Evolutionary conservation across 208 protist genomes (phyloP).

Genomic region (Strigomonas galati): DNA sequence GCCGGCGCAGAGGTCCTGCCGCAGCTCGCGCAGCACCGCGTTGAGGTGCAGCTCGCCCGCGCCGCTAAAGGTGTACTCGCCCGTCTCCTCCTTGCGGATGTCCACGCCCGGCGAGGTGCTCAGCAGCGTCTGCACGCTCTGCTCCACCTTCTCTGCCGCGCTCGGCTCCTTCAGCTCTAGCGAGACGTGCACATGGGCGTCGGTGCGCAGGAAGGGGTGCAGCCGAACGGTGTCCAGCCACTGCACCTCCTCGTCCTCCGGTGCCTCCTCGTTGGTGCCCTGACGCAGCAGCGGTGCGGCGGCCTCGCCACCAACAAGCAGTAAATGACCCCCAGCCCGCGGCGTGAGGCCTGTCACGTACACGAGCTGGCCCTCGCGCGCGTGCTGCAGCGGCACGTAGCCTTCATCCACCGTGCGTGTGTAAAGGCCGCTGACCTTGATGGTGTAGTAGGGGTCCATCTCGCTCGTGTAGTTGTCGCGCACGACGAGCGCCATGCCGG

Average conservation of each 20-base stretch:
- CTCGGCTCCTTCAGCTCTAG: slow-evolving; percentile 96
- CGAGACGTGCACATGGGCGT: slow-evolving; percentile 89
- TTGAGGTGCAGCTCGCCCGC: slow-evolving; percentile 99
- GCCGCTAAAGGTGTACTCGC: slow-evolving; percentile 97
- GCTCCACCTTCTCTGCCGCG: slow-evolving; percentile 93
- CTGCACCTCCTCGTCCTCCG: slow-evolving; percentile 11
- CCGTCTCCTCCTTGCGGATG: slow-evolving; percentile 96
- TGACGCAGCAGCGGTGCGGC: slow-evolving; percentile 24
- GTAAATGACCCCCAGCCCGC: slow-evolving; percentile 48
- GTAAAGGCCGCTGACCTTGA: slow-evolving; percentile 35
- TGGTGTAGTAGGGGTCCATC: slow-evolving; percentile 54
- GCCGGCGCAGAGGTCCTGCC: slow-evolving; percentile 61
- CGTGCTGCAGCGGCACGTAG: slow-evolving; percentile 43
- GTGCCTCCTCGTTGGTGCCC: slow-evolving; percentile 9
- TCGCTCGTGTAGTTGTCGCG: slow-evolving; percentile 73
- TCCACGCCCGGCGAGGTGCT: slow-evolving; percentile 90
- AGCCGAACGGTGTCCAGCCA: slow-evolving; percentile 56
- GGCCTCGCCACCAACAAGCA: slow-evolving; percentile 47
- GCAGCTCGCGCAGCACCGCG: slow-evolving; percentile 96
- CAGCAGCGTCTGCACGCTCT: slow-evolving; percentile 90
- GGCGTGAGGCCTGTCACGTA: slow-evolving; percentile 49
- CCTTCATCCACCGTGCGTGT: slow-evolving; percentile 49
- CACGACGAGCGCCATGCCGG: slow-evolving; percentile 31
- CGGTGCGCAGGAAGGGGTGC: slow-evolving; percentile 18
- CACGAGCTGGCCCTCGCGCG: slow-evolving; percentile 64